Conservation (phyloP, 2,329 filamentous ascomycete species). For the Scedosporium aurantiacum region DNA sequence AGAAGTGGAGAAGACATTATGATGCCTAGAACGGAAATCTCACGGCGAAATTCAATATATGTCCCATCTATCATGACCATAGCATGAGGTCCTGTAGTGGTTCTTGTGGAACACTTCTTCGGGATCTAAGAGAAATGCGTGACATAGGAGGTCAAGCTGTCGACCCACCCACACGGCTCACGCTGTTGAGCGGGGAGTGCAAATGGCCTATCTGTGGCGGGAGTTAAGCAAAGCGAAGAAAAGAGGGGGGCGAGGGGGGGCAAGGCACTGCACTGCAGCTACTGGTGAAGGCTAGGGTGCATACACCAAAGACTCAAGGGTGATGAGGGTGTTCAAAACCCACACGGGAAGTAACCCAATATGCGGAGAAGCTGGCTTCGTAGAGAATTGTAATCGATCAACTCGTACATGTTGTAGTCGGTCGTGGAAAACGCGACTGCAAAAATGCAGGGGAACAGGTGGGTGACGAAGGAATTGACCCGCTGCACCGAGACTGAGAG, state of each 20-base stretch:
- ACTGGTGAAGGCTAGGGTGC: neutral
- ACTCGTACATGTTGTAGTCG: neutral
- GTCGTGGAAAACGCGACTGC: neutral
- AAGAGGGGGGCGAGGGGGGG: neutral
- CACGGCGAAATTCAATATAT: neutral
- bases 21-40: neutral
- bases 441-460: neutral
- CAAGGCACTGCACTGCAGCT: neutral
- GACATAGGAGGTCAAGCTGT: neutral
- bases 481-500: neutral
- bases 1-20: neutral
- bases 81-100: neutral
- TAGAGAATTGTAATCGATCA: neutral
- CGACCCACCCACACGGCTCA: neutral
- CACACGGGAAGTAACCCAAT: conserved; percentile 1
- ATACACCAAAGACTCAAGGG: neutral
- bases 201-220: too few species aligned
- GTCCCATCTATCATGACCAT: neutral
- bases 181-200: too few species aligned
- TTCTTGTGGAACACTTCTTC: neutral
- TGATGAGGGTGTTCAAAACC: neutral
- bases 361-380: neutral
- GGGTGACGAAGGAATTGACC: neutral
- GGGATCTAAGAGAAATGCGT: neutral
- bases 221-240: neutral